phyloP scores from a whole-genome alignment of 1,139 yeast species.

The Yamadazyma triangularis region DNA sequence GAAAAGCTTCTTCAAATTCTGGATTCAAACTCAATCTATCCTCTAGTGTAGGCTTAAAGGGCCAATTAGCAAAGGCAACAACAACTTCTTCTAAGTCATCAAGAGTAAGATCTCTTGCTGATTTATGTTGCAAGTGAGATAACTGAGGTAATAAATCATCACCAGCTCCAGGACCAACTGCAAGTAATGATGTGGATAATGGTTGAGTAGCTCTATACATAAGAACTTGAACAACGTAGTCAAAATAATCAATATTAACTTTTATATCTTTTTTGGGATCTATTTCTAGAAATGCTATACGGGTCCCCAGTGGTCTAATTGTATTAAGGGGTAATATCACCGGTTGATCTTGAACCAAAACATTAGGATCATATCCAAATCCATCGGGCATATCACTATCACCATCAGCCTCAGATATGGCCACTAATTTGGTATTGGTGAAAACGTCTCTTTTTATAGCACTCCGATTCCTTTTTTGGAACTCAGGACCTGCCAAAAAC shows the following conservation, averaged over 20 bases:
- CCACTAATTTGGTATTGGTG: constrained; percentile 50
- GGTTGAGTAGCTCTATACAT: constrained; percentile 42
- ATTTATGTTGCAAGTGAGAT: constrained; percentile 26
- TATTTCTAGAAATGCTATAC: constrained; percentile 52
- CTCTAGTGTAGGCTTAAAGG: constrained; percentile 63
- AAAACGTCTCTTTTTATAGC: constrained; percentile 59
- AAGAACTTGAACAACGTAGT: constrained; percentile 62
- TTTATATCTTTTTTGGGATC: constrained; percentile 40
- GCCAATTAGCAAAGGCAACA: constrained; percentile 65
- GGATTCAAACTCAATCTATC: constrained; percentile 10
- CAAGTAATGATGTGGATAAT: constrained; percentile 44
- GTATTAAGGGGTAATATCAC: constrained; percentile 20
- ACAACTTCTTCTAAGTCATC: constrained; percentile 53
- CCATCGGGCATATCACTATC: constrained; percentile 23
- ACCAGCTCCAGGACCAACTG: constrained; percentile 79
- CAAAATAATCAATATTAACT: constrained; percentile 56
- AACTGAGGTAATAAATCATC: constrained; percentile 43
- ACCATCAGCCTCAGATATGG: constrained; percentile 29
- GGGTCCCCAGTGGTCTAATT: constrained; percentile 21
- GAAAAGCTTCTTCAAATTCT: constrained; percentile 3
- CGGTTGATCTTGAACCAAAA: constrained; percentile 37
- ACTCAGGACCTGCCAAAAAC: constrained; percentile 49
- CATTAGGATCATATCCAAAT: constrained; percentile 32
- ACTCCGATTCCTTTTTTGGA: constrained; percentile 48
- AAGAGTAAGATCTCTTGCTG: constrained; percentile 45